Evolutionary conservation across 1,284 basidiomycete genomes (phyloP).

Genomic region (Bondarzewia mesenterica): DNA sequence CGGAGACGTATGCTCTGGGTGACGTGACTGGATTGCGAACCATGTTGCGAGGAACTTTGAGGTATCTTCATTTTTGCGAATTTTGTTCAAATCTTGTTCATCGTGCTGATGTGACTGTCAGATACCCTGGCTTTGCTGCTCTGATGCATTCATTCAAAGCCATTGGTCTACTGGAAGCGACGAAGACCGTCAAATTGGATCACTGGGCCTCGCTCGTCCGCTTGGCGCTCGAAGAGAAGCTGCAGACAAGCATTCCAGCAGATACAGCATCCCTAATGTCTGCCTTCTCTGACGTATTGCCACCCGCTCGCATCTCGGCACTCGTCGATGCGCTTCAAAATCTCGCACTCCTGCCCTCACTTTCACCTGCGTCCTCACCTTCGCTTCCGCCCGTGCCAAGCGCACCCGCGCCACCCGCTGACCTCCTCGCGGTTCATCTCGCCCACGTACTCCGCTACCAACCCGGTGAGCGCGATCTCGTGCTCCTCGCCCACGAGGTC

Average conservation of each 20-base stretch:
- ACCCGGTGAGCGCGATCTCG: constrained; percentile 76
- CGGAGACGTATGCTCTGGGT: constrained; percentile 62
- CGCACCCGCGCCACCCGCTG: constrained; percentile 54
- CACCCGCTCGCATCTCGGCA: constrained; percentile 23
- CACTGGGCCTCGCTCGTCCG: constrained; percentile 40
- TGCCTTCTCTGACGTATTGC: constrained; percentile 34
- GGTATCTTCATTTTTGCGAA: constrained; percentile 31
- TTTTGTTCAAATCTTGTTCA: not conserved
- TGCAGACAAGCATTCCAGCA: constrained; percentile 21
- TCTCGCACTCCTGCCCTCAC: constrained; percentile 36
- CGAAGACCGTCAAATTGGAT: constrained; percentile 27
- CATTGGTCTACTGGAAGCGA: constrained; percentile 63
- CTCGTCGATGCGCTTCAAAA: constrained; percentile 50
- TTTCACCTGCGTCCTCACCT: constrained; percentile 10
- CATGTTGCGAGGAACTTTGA: constrained; percentile 80
- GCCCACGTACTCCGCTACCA: constrained; percentile 70
- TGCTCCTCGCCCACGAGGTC: constrained; percentile 83
- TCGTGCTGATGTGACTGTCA: constrained; percentile 23
- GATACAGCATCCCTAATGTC: constrained; percentile 27
- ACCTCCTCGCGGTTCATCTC: constrained; percentile 73
- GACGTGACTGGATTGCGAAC: constrained; percentile 43
- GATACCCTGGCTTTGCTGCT: constrained; percentile 82
- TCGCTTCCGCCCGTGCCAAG: constrained; percentile 37
- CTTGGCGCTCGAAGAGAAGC: constrained; percentile 23
- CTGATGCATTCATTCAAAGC: constrained; percentile 70